Base-by-base conservation (phyloP, 225 moss, liverwort and hornwort genomes). In the Climacium dendroides region DNA sequence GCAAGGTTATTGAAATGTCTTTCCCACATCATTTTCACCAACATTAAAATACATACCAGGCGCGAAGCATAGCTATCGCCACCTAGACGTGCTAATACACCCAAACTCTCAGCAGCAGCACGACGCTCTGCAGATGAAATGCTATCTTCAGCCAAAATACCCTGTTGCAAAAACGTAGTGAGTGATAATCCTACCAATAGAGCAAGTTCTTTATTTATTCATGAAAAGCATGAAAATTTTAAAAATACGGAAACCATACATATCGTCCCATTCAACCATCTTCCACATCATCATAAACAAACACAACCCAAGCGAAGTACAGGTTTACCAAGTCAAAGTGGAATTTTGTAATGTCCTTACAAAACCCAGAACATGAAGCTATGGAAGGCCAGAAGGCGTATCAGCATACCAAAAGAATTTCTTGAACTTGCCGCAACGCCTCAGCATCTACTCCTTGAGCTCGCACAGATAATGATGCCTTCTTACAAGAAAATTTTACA, bases 21-120 rank as follows among this genome's bases (percentile, higher is more conserved):
- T 64, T 81, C 55, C 55, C 35, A 61, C 70, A 45, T 34, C 59
- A 77, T 59, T 72, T 64, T 63, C 20, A 72, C 43, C 24, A 78
- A 57, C 75, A 80, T 28, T 60, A 54, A 66, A 81, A 71, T 57
- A 59, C 87, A 88, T 90, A 96, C 96, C 96, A 97, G 90, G 76
- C 97, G 96, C 77, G 97, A 96, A 60, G 95, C 97, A 89, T 94
- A 99, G 41, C 93, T 92, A 90, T 96, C 99, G 81, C 95, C 93
- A 88, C 99, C 99, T 64, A 97, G 85, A 84, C 99, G 99, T 66
- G 99, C 99, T 89, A 99, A 88, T 69, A 97, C 89, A 80, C 99
- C 99, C 87, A 99, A 92, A 87, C 99, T 96, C 92, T 99, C 99
- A 78, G 99, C 95, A 85, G 96, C 96, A 89, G 99, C 99, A 87